Percentiles rank a stretch among this genome's conserved stretches.
These are phyloP conservation scores for Metarhizium robertsii DNA, from an alignment of 2,329 filamentous ascomycete species.

Conservation along the genomic window DNA sequence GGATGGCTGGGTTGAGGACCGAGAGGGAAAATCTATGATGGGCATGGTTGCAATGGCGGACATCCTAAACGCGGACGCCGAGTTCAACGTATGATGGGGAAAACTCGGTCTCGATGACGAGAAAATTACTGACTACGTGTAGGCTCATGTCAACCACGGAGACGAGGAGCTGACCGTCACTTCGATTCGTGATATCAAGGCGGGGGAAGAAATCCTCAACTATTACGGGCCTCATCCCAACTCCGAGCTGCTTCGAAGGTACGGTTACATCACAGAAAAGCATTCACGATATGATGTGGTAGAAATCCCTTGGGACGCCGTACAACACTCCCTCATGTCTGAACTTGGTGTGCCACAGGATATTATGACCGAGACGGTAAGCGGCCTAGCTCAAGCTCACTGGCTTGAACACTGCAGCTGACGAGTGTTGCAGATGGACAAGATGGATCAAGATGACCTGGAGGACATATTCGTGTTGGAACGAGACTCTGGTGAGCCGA, in stretches of 20 bases:
- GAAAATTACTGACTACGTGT: background rate
- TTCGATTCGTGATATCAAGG: slow-evolving; percentile 55
- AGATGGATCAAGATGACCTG: slow-evolving; percentile 54
- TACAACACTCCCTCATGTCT: slow-evolving; percentile 37
- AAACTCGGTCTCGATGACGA: background rate
- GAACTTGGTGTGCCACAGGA: slow-evolving; percentile 27
- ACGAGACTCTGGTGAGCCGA: slow-evolving; percentile 41
- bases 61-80: slow-evolving; percentile 79
- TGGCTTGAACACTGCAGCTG: slow-evolving; percentile 9
- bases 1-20: slow-evolving; percentile 58
- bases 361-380: slow-evolving; percentile 33
- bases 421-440: slow-evolving; percentile 24
- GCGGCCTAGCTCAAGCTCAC: slow-evolving; percentile 12
- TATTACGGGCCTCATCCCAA: slow-evolving; percentile 82
- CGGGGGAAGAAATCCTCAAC: slow-evolving; percentile 73
- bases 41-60: slow-evolving; percentile 90
- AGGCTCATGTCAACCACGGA: slow-evolving; percentile 46
- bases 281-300: slow-evolving; percentile 76
- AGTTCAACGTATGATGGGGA: slow-evolving; percentile 59
- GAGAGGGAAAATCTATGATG: slow-evolving; percentile 50
- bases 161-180: slow-evolving; percentile 58
- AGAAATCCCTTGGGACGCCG: slow-evolving; percentile 57
- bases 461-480: slow-evolving; percentile 69
- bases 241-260: slow-evolving; percentile 72
- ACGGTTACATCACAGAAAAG: slow-evolving; percentile 76